These are phyloP conservation scores for Diaporthe citrichinensis DNA, from an alignment of 2,329 filamentous ascomycete species.

Conservation along the genomic window DNA sequence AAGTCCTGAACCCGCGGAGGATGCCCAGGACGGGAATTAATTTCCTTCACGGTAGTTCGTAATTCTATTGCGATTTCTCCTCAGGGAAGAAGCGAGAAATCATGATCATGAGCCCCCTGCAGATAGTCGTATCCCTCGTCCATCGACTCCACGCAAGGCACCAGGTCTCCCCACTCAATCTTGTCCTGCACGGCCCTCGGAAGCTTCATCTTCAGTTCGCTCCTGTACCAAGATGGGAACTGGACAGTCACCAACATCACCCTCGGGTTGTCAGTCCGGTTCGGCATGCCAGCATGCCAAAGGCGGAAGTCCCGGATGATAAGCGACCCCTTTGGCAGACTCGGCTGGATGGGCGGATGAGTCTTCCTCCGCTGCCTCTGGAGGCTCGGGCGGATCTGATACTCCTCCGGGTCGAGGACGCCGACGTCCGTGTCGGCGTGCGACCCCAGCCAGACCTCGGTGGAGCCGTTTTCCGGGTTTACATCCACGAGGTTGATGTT, in stretches of 20 bases:
- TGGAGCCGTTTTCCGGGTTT: constrained; percentile 60
- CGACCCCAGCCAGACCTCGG: constrained; percentile 65
- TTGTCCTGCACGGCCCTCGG: constrained; percentile 49
- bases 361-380: constrained; percentile 50
- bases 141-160: constrained; percentile 54
- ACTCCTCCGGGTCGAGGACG: constrained; percentile 45
- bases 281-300: constrained; percentile 67
- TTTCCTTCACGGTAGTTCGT: not conserved
- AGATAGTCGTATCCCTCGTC: constrained; percentile 54
- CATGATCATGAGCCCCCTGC: constrained; percentile 53
- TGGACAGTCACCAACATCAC: constrained; percentile 59
- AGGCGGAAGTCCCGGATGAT: constrained; percentile 62
- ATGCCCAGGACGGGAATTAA: not conserved
- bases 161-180: constrained; percentile 53
- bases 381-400: constrained; percentile 50
- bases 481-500: constrained; percentile 63
- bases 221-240: constrained; percentile 56
- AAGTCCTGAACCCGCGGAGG: not conserved
- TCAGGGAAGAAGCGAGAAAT: constrained; percentile 49
- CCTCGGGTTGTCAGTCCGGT: constrained; percentile 55
- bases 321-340: constrained; percentile 59
- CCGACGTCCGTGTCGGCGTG: constrained; percentile 56
- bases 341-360: constrained; percentile 54
- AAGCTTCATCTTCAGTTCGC: constrained; percentile 50
- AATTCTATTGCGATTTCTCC: not conserved